Evolutionary conservation across 108 stramenopile species (phyloP).

Genomic region (Discostella stelligeroides): DNA sequence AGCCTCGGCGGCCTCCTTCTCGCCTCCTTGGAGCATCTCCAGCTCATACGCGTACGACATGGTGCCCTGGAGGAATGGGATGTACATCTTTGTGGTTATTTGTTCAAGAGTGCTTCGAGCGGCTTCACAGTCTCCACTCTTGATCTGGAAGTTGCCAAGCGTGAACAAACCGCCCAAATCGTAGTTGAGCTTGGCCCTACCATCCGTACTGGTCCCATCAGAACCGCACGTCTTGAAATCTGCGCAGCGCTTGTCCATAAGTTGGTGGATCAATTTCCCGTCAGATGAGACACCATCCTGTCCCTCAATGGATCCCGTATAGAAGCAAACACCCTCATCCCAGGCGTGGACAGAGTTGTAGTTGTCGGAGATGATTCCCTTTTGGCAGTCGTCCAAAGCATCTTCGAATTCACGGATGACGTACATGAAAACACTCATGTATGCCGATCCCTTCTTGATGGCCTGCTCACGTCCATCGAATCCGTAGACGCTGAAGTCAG

Average conservation of each 20-base stretch:
- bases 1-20: constrained; percentile 71
- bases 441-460: constrained; percentile 71
- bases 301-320: constrained; percentile 57
- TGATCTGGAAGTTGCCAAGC: constrained; percentile 52
- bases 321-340: constrained; percentile 74
- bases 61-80: constrained; percentile 80
- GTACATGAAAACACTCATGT: constrained; percentile 77
- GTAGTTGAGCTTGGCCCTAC: constrained; percentile 57
- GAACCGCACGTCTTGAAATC: constrained; percentile 70
- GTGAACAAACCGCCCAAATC: constrained; percentile 60
- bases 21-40: constrained; percentile 42
- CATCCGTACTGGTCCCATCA: constrained; percentile 42
- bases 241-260: constrained; percentile 66
- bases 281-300: constrained; percentile 46
- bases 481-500: constrained; percentile 48
- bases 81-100: constrained; percentile 62
- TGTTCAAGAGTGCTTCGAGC: constrained; percentile 51
- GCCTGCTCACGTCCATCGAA: constrained; percentile 52
- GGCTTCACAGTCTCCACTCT: constrained; percentile 52
- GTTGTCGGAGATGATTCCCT: constrained; percentile 60
- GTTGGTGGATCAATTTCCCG: constrained; percentile 60
- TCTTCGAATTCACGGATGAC: constrained; percentile 74
- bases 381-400: constrained; percentile 72
- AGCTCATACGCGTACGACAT: constrained; percentile 69
- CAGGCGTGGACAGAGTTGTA: constrained; percentile 67